These are phyloP conservation scores for Paxillus ammoniavirescens DNA, from an alignment of 768 basidiomycete genomes.

Conservation along the genomic window DNA sequence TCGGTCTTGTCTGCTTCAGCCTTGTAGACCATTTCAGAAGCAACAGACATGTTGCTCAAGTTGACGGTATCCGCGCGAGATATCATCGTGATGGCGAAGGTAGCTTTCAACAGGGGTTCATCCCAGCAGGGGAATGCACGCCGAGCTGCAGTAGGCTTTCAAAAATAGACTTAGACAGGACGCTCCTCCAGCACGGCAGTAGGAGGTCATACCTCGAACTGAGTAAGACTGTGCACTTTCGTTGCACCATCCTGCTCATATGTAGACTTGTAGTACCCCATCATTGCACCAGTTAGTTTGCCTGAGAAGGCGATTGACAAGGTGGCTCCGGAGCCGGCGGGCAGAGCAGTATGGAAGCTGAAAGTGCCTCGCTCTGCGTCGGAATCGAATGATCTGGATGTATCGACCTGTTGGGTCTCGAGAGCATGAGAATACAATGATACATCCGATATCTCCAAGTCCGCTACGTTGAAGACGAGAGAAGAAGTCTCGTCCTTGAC, in stretches of 20 bases:
- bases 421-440: constrained; percentile 55
- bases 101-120: constrained; percentile 88
- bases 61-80: constrained; percentile 74
- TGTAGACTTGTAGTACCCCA: constrained; percentile 76
- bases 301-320: constrained; percentile 71
- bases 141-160: constrained; percentile 81
- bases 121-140: constrained; percentile 90
- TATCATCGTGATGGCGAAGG: constrained; percentile 72
- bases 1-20: constrained; percentile 29
- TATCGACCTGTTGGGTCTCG: constrained; percentile 44
- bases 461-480: constrained; percentile 64
- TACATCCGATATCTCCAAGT: constrained; percentile 57
- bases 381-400: constrained; percentile 52
- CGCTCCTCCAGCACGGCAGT: neutral
- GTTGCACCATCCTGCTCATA: constrained; percentile 63
- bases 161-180: constrained; percentile 2
- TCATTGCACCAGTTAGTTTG: constrained; percentile 68
- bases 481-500: constrained; percentile 58
- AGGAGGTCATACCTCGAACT: constrained; percentile 65
- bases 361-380: constrained; percentile 65
- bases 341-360: constrained; percentile 54
- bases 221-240: constrained; percentile 77
- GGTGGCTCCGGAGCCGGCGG: constrained; percentile 66
- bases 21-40: constrained; percentile 53
- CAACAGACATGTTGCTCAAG: constrained; percentile 84